These are phyloP conservation scores for Aplosporella prunicola DNA, from an alignment of 2,329 filamentous ascomycete genomes.

Conservation along the genomic window DNA sequence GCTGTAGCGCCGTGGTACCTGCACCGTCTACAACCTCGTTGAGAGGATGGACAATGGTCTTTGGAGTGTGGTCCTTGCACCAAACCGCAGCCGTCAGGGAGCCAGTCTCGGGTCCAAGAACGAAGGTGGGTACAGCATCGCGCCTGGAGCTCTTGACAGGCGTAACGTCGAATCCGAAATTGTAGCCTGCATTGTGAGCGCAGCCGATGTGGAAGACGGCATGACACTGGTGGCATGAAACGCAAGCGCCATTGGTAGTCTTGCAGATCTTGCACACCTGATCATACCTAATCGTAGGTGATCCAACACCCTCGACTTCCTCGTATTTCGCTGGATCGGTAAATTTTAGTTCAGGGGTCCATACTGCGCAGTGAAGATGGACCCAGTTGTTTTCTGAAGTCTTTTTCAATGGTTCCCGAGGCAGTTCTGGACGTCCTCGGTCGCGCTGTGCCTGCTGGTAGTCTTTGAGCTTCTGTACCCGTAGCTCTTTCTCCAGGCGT, in stretches of 20 bases:
- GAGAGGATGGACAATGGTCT: conserved; percentile 67
- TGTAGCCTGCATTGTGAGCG: conserved; percentile 72
- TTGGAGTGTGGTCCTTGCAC: conserved; percentile 78
- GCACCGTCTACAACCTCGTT: conserved; percentile 62
- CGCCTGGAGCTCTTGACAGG: conserved; percentile 82
- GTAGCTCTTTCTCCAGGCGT: conserved; percentile 72
- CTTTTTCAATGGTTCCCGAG: conserved; percentile 83
- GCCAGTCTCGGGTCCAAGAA: conserved; percentile 65
- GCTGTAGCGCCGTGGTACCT: conserved; percentile 71
- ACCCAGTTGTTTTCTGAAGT: conserved; percentile 98
- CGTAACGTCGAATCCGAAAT: conserved; percentile 80
- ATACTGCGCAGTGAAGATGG: conserved; percentile 86
- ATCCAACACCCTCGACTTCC: conserved; percentile 72
- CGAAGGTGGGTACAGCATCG: conserved; percentile 71
- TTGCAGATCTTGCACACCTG: conserved; percentile 81
- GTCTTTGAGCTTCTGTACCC: conserved; percentile 67
- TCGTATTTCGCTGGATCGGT: conserved; percentile 73
- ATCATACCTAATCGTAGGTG: conserved; percentile 68
- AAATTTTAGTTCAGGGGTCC: conserved; percentile 88
- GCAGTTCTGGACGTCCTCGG: conserved; percentile 70
- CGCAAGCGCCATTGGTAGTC: conserved; percentile 63
- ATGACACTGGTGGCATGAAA: conserved; percentile 69
- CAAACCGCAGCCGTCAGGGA: conserved; percentile 78
- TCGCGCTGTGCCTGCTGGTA: conserved; percentile 78
- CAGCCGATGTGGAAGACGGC: conserved; percentile 76